A percentile compares a stretch with the other conserved stretches of the same genome.
Evolutionary conservation across 805 yeast species (phyloP).

Genomic region (Candida orba): DNA sequence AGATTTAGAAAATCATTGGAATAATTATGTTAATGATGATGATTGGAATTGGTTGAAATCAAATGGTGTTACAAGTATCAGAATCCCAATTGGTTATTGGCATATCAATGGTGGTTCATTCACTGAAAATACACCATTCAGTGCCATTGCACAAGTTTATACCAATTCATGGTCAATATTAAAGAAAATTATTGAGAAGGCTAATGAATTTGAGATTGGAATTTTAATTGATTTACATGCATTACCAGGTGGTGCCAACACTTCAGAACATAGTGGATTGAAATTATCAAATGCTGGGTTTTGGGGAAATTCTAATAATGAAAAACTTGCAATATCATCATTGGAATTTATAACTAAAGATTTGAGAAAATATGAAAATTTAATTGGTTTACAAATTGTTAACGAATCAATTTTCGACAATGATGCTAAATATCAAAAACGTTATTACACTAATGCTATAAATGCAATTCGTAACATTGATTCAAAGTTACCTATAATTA

Average conservation of each 20-base stretch:
- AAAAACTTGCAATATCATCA: constrained; percentile 40
- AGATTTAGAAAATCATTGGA: constrained; percentile 61
- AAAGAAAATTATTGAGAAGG: constrained; percentile 50
- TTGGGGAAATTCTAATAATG: constrained; percentile 44
- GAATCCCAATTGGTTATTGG: constrained; percentile 94
- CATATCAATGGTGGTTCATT: constrained; percentile 59
- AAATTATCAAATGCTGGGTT: constrained; percentile 50
- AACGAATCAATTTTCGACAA: constrained; percentile 73
- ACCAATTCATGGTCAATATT: constrained; percentile 64
- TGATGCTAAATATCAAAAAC: constrained; percentile 41
- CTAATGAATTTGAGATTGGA: constrained; percentile 56
- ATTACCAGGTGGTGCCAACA: constrained; percentile 88
- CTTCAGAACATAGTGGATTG: constrained; percentile 79
- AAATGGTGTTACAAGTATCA: constrained; percentile 67
- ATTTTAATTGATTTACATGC: constrained; percentile 84
- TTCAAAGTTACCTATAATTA: constrained; percentile 55
- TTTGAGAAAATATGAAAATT: constrained; percentile 50
- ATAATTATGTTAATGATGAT: constrained; percentile 46
- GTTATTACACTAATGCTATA: constrained; percentile 61
- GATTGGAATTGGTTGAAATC: constrained; percentile 76
- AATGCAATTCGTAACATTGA: constrained; percentile 52
- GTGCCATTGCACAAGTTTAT: constrained; percentile 48
- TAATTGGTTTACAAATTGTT: constrained; percentile 77
- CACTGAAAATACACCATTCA: constrained; percentile 57
- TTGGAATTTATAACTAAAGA: constrained; percentile 59